Percentiles rank a stretch among this genome's conserved stretches.
Evolutionary conservation across 1,284 basidiomycete species (phyloP).

Genomic region (Ustilago trichophora): DNA sequence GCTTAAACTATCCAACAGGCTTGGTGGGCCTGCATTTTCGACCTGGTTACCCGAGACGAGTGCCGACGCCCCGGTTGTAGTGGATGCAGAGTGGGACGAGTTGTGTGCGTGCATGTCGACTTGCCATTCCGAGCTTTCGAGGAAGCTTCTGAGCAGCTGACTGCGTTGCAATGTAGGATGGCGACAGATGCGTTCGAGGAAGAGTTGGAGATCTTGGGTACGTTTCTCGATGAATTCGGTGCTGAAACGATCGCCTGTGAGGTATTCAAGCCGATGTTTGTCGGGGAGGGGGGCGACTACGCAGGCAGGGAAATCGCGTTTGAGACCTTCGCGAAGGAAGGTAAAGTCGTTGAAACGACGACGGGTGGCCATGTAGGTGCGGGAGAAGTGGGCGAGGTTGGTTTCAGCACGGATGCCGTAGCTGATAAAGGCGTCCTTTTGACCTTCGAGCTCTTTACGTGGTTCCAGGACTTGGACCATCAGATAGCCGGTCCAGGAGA

Average conservation of each 20-base stretch:
- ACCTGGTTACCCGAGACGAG: conserved; percentile 26
- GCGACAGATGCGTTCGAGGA: conserved; percentile 85
- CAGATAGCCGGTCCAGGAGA: conserved; percentile 60
- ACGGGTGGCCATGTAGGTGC: conserved; percentile 75
- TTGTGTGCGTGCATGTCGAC: conserved; percentile 65
- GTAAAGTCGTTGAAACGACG: conserved; percentile 97
- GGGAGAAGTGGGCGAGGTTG: conserved; percentile 76
- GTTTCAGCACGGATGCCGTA: conserved; percentile 92
- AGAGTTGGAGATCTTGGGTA: conserved; percentile 87
- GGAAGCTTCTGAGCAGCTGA: conserved; percentile 86
- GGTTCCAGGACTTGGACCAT: conserved; percentile 85
- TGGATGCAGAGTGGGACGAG: conserved; percentile 29
- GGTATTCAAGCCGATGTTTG: conserved; percentile 90
- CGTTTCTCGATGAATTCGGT: conserved; percentile 94
- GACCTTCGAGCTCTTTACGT: conserved; percentile 92
- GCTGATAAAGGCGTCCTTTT: conserved; percentile 88
- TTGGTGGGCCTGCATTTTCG: conserved; percentile 36
- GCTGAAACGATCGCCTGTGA: conserved; percentile 96
- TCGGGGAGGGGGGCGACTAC: conserved; percentile 95
- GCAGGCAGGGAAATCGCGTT: conserved; percentile 92
- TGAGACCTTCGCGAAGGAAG: conserved; percentile 87
- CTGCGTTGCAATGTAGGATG: conserved; percentile 95
- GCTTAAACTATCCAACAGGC: conserved; percentile 79
- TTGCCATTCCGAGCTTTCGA: conserved; percentile 94
- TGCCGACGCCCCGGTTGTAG: conserved; percentile 8